A percentile compares a stretch with the other conserved stretches of the same genome.
Conservation (phyloP, 768 basidiomycete species). For the Lentinus tigrinus region DNA sequence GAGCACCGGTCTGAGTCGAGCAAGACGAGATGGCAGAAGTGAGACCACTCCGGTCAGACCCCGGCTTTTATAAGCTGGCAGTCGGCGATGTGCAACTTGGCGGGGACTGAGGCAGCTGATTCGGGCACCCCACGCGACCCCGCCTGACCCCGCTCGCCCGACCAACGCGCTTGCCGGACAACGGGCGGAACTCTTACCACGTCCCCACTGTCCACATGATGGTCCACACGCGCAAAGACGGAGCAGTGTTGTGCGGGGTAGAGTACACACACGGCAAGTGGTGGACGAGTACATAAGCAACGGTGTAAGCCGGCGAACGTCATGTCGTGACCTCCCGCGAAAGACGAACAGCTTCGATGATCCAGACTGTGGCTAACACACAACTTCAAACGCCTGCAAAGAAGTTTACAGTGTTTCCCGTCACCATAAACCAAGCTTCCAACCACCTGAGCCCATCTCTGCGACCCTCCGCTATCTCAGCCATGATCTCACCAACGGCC, state of each 20-base stretch:
- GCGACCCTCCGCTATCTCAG: constrained; percentile 39
- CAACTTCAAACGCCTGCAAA: background rate
- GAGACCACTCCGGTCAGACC: constrained; percentile 1
- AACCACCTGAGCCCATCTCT: constrained; percentile 51
- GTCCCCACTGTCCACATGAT: background rate
- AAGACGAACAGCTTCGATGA: too few species aligned
- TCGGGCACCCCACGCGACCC: background rate
- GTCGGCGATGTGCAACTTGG: constrained; percentile 3
- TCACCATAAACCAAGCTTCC: constrained; percentile 76
- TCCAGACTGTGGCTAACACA: background rate
- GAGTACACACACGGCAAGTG: too few species aligned
- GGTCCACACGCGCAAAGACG: background rate
- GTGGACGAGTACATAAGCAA: too few species aligned
- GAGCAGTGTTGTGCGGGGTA: too few species aligned
- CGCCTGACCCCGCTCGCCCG: too few species aligned
- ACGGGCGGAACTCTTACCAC: too few species aligned
- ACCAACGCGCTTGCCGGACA: too few species aligned
- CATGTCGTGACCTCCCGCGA: too few species aligned
- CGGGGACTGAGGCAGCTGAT: background rate
- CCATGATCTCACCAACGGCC: constrained; percentile 68
- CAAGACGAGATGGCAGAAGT: background rate
- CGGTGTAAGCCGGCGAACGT: too few species aligned
- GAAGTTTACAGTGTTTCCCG: constrained; percentile 63
- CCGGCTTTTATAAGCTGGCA: constrained; percentile 10
- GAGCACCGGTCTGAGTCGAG: too few species aligned